These are phyloP conservation scores for Hanseniaspora valbyensis DNA, from an alignment of 805 yeast species.

Conservation along the genomic window DNA sequence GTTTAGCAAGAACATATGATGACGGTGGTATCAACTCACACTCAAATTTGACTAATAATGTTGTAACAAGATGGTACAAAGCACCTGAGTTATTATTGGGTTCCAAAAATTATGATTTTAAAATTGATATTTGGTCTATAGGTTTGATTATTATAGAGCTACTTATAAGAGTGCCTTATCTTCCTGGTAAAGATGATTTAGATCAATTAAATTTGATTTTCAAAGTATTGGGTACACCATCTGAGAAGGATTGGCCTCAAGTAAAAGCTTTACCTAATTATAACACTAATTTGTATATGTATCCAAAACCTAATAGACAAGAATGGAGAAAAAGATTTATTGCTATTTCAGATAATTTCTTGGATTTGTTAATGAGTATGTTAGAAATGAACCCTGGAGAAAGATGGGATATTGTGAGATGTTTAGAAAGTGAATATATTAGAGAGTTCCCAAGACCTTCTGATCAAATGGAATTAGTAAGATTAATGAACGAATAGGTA, in stretches of 20 bases:
- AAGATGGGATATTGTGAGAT: constrained; percentile 53
- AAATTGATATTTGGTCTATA: constrained; percentile 91
- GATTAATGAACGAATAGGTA: constrained; percentile 7
- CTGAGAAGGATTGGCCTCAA: constrained; percentile 84
- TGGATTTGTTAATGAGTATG: constrained; percentile 63
- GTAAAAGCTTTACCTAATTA: constrained; percentile 70
- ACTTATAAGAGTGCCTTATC: constrained; percentile 87
- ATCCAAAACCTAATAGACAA: constrained; percentile 71
- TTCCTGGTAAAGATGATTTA: constrained; percentile 82
- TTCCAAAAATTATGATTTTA: constrained; percentile 76
- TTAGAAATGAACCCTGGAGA: constrained; percentile 67
- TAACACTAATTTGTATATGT: constrained; percentile 50
- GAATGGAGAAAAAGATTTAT: constrained; percentile 75
- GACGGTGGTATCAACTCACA: constrained; percentile 14
- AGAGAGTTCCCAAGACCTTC: constrained; percentile 67
- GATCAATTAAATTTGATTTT: constrained; percentile 92
- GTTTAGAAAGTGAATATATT: constrained; percentile 58
- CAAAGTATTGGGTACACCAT: constrained; percentile 91
- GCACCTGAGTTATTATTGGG: constrained; percentile 92
- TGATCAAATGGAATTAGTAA: constrained; percentile 33
- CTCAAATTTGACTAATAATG: constrained; percentile 67
- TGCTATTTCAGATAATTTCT: constrained; percentile 80
- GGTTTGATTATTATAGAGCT: constrained; percentile 94
- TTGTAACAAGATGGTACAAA: constrained; percentile 95
- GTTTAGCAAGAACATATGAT: constrained; percentile 76